Percentiles rank a stretch among this genome's conserved stretches.
These are phyloP conservation scores for Ocimum tenuiflorum DNA, from an alignment of 257 asterid species.

Conservation along the genomic window DNA sequence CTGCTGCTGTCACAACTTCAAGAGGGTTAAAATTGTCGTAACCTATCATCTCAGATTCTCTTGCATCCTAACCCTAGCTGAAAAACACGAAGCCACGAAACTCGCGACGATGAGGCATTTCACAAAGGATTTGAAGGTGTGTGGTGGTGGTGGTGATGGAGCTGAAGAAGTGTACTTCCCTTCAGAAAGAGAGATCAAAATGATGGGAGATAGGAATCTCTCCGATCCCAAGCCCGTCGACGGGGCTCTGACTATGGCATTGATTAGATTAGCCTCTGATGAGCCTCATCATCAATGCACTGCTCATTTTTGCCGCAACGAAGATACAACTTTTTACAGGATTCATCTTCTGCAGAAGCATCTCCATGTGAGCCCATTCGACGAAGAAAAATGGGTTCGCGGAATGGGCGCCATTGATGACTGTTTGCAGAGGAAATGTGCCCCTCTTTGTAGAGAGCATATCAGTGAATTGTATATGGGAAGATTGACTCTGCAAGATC, in stretches of 20 bases:
- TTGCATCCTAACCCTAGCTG: constrained; percentile 74
- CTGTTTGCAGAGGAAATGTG: constrained; percentile 58
- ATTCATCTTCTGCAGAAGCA: constrained; percentile 45
- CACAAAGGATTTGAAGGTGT: constrained; percentile 65
- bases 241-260: constrained; percentile 49
- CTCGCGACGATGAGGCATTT: constrained; percentile 64
- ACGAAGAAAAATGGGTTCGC: constrained; percentile 30
- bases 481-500: constrained; percentile 59
- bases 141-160: constrained; percentile 24
- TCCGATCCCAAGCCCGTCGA: constrained; percentile 73
- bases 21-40: constrained; percentile 51
- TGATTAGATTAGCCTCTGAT: constrained; percentile 58
- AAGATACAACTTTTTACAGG: constrained; percentile 51
- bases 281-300: constrained; percentile 55
- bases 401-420: constrained; percentile 55
- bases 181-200: constrained; percentile 66
- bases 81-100: constrained; percentile 84
- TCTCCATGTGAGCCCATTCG: constrained; percentile 24
- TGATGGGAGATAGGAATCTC: constrained; percentile 70
- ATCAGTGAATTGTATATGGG: constrained; percentile 72
- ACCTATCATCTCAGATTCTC: constrained; percentile 82
- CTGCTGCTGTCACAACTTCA: constrained; percentile 82
- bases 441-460: constrained; percentile 60
- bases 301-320: constrained; percentile 61
- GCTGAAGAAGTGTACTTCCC: constrained; percentile 50